Percentiles rank a stretch among this genome's conserved stretches.
phyloP scores from a whole-genome alignment of 2,329 filamentous ascomycete species.

The Colletotrichum spinosum region DNA sequence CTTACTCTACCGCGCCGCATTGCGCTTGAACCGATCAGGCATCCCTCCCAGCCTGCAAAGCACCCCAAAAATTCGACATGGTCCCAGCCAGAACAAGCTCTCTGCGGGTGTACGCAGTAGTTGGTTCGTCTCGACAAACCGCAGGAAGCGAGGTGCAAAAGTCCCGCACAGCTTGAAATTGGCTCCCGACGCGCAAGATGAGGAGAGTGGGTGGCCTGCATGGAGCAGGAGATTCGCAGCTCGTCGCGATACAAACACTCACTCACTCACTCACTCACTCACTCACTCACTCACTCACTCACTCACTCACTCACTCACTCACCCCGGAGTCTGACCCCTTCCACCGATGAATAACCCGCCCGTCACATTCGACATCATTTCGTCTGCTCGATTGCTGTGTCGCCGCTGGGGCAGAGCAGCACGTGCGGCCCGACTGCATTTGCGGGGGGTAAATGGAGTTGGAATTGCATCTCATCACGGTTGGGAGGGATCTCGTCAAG shows the following conservation, averaged over 20 bases:
- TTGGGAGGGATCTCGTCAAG: too few species aligned
- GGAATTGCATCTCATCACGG: too few species aligned
- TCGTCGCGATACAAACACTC: not conserved
- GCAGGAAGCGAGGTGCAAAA: not conserved
- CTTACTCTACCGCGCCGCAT: conserved; percentile 2
- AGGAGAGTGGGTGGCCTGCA: not conserved
- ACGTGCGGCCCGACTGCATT: not conserved
- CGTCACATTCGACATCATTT: conserved; percentile 2
- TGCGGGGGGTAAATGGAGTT: not conserved
- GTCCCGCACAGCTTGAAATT: conserved; percentile 19
- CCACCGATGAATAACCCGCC: not conserved
- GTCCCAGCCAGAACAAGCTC: not conserved
- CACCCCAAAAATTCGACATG: conserved; percentile 15
- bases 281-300: too few species aligned
- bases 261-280: too few species aligned
- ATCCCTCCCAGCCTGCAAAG: not conserved
- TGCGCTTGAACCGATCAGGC: conserved; percentile 22
- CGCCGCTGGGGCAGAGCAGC: not conserved
- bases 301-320: too few species aligned
- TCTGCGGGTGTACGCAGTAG: not conserved
- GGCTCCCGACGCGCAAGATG: not conserved
- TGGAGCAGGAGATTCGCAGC: not conserved
- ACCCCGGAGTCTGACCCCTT: too few species aligned
- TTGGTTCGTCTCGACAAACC: conserved; percentile 9
- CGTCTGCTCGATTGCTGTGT: not conserved